phyloP scores from a whole-genome alignment of 257 asterid genomes.

The Thymus mandschuricus region DNA sequence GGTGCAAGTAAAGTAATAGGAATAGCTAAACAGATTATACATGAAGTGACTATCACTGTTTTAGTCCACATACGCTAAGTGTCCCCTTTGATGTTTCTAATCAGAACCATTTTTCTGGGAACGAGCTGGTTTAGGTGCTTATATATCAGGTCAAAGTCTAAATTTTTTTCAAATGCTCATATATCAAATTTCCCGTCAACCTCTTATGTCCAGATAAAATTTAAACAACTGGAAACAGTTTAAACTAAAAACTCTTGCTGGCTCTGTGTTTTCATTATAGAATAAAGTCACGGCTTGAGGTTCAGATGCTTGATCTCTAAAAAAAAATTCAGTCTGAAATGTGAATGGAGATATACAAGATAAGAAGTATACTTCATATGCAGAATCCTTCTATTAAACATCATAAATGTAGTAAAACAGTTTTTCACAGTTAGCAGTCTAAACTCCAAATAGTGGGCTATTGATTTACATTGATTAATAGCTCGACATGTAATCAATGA shows the following conservation, averaged over 20 bases:
- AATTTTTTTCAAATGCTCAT: background rate
- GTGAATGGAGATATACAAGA: slow-evolving; percentile 5
- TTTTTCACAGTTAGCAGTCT: background rate
- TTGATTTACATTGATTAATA: slow-evolving; percentile 22
- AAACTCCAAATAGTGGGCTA: background rate
- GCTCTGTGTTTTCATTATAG: background rate
- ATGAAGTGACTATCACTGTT: background rate
- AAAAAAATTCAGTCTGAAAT: slow-evolving; percentile 3
- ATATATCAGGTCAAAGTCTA: background rate
- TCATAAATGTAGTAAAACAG: slow-evolving; percentile 7
- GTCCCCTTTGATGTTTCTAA: background rate
- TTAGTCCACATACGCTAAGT: background rate
- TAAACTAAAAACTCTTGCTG: slow-evolving; percentile 1
- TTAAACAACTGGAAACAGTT: background rate
- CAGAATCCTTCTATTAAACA: slow-evolving; percentile 5
- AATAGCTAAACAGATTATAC: background rate
- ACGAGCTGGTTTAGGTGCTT: background rate
- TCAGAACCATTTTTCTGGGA: background rate
- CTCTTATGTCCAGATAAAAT: slow-evolving; percentile 1
- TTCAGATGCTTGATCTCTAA: slow-evolving; percentile 2
- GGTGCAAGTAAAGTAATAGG: background rate
- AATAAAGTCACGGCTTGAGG: background rate
- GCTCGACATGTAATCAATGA: slow-evolving; percentile 8
- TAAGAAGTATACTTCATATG: slow-evolving; percentile 3
- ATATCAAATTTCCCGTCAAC: background rate